phyloP scores from a whole-genome alignment of 2,329 filamentous ascomycete genomes.

The Myriangium duriaei region DNA sequence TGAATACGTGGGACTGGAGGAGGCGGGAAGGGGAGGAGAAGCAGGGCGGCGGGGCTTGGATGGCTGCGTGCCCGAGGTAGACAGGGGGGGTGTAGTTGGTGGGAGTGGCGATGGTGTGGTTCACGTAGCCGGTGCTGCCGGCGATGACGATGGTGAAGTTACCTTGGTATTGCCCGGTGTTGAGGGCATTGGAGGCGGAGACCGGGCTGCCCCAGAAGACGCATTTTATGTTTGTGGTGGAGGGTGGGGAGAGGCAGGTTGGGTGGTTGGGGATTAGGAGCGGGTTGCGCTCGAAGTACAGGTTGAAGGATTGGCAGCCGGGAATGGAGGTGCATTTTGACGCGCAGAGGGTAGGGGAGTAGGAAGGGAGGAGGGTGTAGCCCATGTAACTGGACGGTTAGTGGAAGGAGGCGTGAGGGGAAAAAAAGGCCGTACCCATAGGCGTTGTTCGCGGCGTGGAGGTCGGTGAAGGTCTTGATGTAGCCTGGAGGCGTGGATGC shows the following conservation, averaged over 20 bases:
- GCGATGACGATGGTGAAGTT: constrained; percentile 23
- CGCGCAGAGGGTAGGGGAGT: constrained; percentile 9
- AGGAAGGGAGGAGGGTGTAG: constrained; percentile 13
- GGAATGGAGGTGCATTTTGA: constrained; percentile 8
- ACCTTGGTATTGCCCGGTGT: constrained; percentile 14
- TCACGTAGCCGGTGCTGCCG: constrained; percentile 21
- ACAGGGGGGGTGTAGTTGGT: constrained; percentile 14
- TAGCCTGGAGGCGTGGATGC: constrained; percentile 19
- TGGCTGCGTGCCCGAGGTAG: constrained; percentile 18
- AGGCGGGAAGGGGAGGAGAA: constrained; percentile 15
- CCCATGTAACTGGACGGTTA: constrained; percentile 16
- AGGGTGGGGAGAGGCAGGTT: constrained; percentile 10
- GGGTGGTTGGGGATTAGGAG: constrained; percentile 14
- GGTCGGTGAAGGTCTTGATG: constrained; percentile 17
- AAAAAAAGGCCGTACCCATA: constrained; percentile 2
- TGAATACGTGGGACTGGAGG: constrained; percentile 16
- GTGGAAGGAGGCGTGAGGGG: neutral
- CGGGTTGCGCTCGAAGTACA: constrained; percentile 14
- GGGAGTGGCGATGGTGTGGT: constrained; percentile 18
- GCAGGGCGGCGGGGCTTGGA: constrained; percentile 22
- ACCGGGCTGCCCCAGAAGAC: constrained; percentile 14
- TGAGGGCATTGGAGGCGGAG: constrained; percentile 11
- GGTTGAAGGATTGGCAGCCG: constrained; percentile 12
- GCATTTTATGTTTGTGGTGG: constrained; percentile 14
- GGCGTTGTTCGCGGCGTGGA: constrained; percentile 17